Percentiles rank a stretch among this genome's conserved stretches.
These are phyloP conservation scores for Monascus purpureus DNA, from an alignment of 495 filamentous ascomycete species.

Conservation along the genomic window DNA sequence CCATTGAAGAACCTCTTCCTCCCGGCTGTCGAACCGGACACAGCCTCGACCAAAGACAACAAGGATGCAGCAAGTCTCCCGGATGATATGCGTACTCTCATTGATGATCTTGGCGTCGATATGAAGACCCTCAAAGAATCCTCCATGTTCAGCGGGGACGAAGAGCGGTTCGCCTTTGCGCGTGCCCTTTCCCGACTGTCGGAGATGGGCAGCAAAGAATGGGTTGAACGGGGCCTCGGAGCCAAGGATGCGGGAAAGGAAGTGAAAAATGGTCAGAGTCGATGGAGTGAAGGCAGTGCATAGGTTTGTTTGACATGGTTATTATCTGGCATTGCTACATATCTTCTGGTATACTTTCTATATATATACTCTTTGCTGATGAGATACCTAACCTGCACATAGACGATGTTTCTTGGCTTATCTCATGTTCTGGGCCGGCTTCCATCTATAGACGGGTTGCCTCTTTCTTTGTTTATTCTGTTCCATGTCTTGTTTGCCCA, in stretches of 20 bases:
- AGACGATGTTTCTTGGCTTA: too few relatives aligned
- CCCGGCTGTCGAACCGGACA: slow-evolving; percentile 57
- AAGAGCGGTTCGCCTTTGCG: slow-evolving; percentile 94
- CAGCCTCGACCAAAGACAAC: slow-evolving; percentile 18
- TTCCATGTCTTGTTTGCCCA: too few relatives aligned
- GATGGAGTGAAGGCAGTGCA: slow-evolving; percentile 64
- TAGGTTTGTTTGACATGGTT: slow-evolving; percentile 12
- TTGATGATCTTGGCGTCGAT: slow-evolving; percentile 86
- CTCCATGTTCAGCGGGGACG: slow-evolving; percentile 83
- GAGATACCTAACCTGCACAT: too few relatives aligned
- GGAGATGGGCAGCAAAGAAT: slow-evolving; percentile 90
- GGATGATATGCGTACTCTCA: slow-evolving; percentile 74
- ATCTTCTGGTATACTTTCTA: too few relatives aligned
- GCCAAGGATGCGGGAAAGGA: slow-evolving; percentile 16
- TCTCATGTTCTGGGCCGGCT: too few relatives aligned
- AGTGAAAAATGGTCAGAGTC: slow-evolving; percentile 51
- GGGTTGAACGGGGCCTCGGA: slow-evolving; percentile 79
- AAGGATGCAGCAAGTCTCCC: slow-evolving; percentile 46
- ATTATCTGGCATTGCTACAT: too few relatives aligned
- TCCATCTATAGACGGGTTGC: too few relatives aligned
- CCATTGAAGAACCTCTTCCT: slow-evolving; percentile 80
- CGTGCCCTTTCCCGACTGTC: slow-evolving; percentile 68
- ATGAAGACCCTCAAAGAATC: slow-evolving; percentile 75
- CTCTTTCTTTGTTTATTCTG: too few relatives aligned
- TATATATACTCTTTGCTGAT: too few relatives aligned